A percentile compares a stretch with the other conserved stretches of the same genome.
Conservation (phyloP, 768 basidiomycete genomes). For the Tephrocybe rancida region DNA sequence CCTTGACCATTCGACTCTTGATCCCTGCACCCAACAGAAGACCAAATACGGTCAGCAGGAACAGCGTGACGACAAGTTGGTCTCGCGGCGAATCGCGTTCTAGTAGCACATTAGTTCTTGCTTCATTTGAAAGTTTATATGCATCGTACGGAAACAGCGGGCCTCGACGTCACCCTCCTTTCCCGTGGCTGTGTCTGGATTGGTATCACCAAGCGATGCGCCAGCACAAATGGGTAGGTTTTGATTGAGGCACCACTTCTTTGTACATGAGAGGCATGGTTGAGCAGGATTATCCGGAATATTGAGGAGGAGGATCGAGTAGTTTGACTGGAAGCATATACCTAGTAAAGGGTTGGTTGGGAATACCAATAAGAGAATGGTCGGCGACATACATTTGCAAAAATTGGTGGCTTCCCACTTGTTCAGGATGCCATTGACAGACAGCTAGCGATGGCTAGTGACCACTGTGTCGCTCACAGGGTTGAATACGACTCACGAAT, state of each 20-base stretch:
- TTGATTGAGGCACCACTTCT: slow-evolving; percentile 94
- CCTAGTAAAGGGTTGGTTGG: slow-evolving; percentile 45
- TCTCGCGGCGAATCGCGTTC: slow-evolving; percentile 96
- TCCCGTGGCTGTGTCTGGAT: slow-evolving; percentile 92
- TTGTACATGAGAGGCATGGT: slow-evolving; percentile 91
- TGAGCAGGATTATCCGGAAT: slow-evolving; percentile 84
- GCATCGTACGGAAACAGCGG: slow-evolving; percentile 86
- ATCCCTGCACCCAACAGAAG: slow-evolving; percentile 84
- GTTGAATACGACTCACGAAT: slow-evolving; percentile 20
- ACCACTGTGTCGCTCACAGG: neutral
- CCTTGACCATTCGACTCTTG: slow-evolving; percentile 80
- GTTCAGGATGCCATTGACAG: slow-evolving; percentile 47
- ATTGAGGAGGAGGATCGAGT: slow-evolving; percentile 80
- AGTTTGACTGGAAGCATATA: slow-evolving; percentile 89
- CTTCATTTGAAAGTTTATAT: slow-evolving; percentile 7
- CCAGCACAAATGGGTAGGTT: slow-evolving; percentile 83
- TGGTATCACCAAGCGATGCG: slow-evolving; percentile 80
- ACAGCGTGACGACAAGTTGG: slow-evolving; percentile 90
- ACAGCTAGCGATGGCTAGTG: slow-evolving; percentile 16
- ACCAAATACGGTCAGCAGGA: slow-evolving; percentile 85
- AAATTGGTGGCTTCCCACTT: slow-evolving; percentile 93
- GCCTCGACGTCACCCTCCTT: slow-evolving; percentile 97
- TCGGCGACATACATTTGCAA: slow-evolving; percentile 71
- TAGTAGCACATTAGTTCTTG: slow-evolving; percentile 33
- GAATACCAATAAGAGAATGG: neutral